phyloP scores from a whole-genome alignment of 1,284 basidiomycete genomes.

The Baeospora myosura region DNA sequence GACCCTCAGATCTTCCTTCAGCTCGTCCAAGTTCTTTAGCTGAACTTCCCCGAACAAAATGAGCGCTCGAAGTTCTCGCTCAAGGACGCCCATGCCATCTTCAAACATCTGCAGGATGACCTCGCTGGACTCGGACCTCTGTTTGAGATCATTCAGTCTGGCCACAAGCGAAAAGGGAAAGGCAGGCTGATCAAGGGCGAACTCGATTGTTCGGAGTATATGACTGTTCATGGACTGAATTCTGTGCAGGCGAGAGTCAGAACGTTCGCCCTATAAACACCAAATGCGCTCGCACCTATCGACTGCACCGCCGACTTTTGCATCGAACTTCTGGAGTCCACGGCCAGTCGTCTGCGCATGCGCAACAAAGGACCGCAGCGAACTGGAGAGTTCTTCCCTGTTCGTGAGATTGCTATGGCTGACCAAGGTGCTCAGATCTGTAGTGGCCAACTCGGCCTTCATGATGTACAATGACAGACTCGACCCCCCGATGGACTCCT shows the following conservation, averaged over 20 bases:
- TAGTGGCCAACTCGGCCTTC: conserved; percentile 68
- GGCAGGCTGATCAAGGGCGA: neutral
- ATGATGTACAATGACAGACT: conserved; percentile 58
- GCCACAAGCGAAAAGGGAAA: conserved; percentile 49
- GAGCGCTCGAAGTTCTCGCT: conserved; percentile 43
- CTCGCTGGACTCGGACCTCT: conserved; percentile 28
- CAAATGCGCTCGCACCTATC: conserved; percentile 43
- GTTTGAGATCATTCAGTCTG: conserved; percentile 53
- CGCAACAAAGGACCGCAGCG: conserved; percentile 43
- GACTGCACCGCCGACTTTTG: conserved; percentile 60
- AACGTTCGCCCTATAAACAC: conserved; percentile 2
- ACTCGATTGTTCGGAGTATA: neutral
- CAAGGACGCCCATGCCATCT: conserved; percentile 54
- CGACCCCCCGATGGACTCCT: conserved; percentile 47
- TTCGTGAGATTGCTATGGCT: conserved; percentile 51
- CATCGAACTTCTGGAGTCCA: conserved; percentile 48
- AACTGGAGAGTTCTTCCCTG: conserved; percentile 46
- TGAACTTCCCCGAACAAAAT: conserved; percentile 56
- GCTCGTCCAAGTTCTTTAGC: conserved; percentile 43
- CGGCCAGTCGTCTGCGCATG: conserved; percentile 54
- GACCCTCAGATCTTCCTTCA: conserved; percentile 50
- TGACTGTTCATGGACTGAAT: too few species aligned
- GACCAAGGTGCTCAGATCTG: conserved; percentile 55
- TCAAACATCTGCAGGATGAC: conserved; percentile 46
- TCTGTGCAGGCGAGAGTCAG: conserved; percentile 7